These are phyloP conservation scores for Mucor irregularis DNA, from an alignment of 371 early-diverging fungal genomes.

Conservation along the genomic window DNA sequence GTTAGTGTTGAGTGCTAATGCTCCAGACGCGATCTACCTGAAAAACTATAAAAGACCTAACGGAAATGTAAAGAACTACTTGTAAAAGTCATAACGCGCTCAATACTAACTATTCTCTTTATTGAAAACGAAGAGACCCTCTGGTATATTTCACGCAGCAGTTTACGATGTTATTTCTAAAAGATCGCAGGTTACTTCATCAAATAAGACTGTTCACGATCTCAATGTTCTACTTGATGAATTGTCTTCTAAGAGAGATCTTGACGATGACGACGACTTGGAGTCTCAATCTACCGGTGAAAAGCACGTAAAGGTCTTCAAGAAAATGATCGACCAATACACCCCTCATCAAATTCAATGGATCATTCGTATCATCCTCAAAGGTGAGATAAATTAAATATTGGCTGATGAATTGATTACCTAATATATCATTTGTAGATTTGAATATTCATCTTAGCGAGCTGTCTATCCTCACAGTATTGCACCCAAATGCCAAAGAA, in stretches of 20 bases:
- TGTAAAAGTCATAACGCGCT: not conserved
- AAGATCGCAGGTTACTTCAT: constrained; percentile 41
- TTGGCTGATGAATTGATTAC: not conserved
- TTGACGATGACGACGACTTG: constrained; percentile 29
- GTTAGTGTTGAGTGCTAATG: constrained; percentile 52
- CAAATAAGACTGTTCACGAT: constrained; percentile 49
- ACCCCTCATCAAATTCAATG: constrained; percentile 74
- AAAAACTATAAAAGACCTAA: constrained; percentile 53
- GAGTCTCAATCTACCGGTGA: constrained; percentile 13
- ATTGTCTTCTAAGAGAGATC: constrained; percentile 19
- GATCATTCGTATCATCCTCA: constrained; percentile 73
- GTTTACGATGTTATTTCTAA: constrained; percentile 2
- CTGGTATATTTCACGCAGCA: not conserved
- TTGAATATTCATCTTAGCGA: constrained; percentile 74
- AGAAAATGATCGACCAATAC: constrained; percentile 52
- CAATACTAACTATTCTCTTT: no score
- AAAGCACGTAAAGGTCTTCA: constrained; percentile 37
- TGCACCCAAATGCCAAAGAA: not conserved
- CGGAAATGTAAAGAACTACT: not conserved
- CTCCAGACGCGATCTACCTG: constrained; percentile 56
- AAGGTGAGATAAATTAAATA: constrained; percentile 38
- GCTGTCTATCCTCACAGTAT: constrained; percentile 58
- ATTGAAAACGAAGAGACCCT: not conserved
- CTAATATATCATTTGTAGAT: constrained; percentile 36
- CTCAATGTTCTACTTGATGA: constrained; percentile 45